Percentiles rank a stretch among this genome's conserved stretches.
phyloP scores from a whole-genome alignment of 495 filamentous ascomycete species.

The Aspergillus egyptiacus region DNA sequence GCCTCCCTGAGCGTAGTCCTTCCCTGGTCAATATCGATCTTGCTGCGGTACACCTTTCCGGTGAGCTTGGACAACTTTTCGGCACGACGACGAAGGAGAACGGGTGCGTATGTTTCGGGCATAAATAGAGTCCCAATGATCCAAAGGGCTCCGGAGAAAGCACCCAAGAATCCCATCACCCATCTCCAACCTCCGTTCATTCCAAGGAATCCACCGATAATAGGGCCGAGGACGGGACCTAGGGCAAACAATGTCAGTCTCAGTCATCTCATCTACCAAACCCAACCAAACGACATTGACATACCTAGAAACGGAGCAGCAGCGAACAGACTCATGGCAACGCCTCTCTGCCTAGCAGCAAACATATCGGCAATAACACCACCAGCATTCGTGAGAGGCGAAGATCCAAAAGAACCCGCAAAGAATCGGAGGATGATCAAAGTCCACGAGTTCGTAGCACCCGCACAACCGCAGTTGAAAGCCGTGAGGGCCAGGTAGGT shows the following conservation, averaged over 20 bases:
- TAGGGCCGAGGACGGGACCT: slow-evolving; percentile 57
- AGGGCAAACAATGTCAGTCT: neutral
- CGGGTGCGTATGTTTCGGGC: slow-evolving; percentile 58
- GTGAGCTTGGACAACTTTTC: slow-evolving; percentile 46
- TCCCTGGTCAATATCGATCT: slow-evolving; percentile 43
- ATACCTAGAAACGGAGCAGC: slow-evolving; percentile 58
- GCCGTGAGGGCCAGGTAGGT: slow-evolving; percentile 59
- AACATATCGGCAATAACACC: slow-evolving; percentile 77
- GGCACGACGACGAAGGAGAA: slow-evolving; percentile 51
- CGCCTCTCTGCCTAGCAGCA: slow-evolving; percentile 52
- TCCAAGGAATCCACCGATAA: slow-evolving; percentile 57
- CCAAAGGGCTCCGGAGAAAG: slow-evolving; percentile 50
- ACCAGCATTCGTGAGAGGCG: slow-evolving; percentile 65
- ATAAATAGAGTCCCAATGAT: slow-evolving; percentile 47
- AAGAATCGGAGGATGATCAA: slow-evolving; percentile 74
- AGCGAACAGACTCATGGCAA: slow-evolving; percentile 59
- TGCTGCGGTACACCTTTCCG: slow-evolving; percentile 51
- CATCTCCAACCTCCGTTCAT: slow-evolving; percentile 58
- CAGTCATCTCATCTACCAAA: neutral
- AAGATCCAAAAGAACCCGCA: slow-evolving; percentile 70
- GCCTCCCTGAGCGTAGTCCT: slow-evolving; percentile 29
- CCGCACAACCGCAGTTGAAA: slow-evolving; percentile 62
- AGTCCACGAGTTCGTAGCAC: slow-evolving; percentile 55
- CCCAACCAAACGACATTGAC: neutral
- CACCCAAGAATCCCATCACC: slow-evolving; percentile 55